phyloP scores from a whole-genome alignment of 768 basidiomycete genomes.

The Suillus brevipes region DNA sequence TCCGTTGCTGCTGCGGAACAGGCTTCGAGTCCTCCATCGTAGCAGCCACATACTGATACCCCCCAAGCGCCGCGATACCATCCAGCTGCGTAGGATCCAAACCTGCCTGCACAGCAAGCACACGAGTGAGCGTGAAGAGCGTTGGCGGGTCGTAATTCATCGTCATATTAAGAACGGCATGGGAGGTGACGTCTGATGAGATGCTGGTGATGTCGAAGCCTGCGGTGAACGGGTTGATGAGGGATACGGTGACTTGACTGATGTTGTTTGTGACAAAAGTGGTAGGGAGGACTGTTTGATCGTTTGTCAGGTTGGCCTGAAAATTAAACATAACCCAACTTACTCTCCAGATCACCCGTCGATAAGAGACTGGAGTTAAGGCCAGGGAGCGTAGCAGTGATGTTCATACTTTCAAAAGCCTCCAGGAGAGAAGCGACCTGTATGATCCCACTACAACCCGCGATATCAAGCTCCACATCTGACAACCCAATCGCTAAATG shows the following conservation, averaged over 20 bases:
- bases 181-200: conserved; percentile 57
- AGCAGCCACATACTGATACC: conserved; percentile 52
- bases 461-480: conserved; percentile 60
- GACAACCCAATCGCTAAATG: conserved; percentile 40
- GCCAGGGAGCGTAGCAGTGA: conserved; percentile 59
- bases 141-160: conserved; percentile 69
- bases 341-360: conserved; percentile 55
- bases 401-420: conserved; percentile 60
- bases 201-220: conserved; percentile 58
- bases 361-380: conserved; percentile 57
- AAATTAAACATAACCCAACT: neutral
- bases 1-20: conserved; percentile 27
- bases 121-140: conserved; percentile 72
- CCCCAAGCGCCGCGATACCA: conserved; percentile 64
- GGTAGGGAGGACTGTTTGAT: conserved; percentile 55
- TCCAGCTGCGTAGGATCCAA: conserved; percentile 62
- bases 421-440: conserved; percentile 53
- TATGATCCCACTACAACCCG: conserved; percentile 62
- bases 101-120: conserved; percentile 63
- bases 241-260: conserved; percentile 59
- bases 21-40: conserved; percentile 35
- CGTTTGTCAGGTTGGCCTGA: conserved; percentile 1
- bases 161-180: conserved; percentile 56
- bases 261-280: conserved; percentile 67
- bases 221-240: conserved; percentile 69